Conservation (phyloP, 208 protist genomes). For the Angomonas ambiguus region DNA sequence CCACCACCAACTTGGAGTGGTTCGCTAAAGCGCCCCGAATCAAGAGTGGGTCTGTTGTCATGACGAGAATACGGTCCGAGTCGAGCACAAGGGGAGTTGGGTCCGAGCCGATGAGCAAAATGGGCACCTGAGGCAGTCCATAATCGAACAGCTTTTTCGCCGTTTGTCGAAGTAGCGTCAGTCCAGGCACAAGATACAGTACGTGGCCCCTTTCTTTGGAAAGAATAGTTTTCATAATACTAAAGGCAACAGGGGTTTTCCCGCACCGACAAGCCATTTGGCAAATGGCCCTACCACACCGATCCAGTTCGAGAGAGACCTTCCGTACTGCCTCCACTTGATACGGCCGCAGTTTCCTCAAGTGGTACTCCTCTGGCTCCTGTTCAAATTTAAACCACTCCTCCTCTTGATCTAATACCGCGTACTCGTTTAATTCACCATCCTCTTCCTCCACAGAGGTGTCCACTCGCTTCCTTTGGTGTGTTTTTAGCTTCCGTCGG, state of each 20-base stretch:
- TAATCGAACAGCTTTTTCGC: conserved; percentile 57
- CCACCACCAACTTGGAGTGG: conserved; percentile 31
- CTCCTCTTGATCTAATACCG: neutral
- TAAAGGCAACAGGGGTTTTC: conserved; percentile 73
- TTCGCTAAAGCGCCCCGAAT: conserved; percentile 40
- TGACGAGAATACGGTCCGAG: conserved; percentile 17
- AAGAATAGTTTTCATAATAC: conserved; percentile 33
- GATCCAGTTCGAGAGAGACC: conserved; percentile 31
- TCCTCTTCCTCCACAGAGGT: neutral
- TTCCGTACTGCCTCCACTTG: conserved; percentile 59
- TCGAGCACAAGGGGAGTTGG: conserved; percentile 30
- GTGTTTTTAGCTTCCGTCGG: neutral
- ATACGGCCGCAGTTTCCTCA: conserved; percentile 51
- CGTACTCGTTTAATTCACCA: neutral
- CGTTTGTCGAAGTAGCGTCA: conserved; percentile 67
- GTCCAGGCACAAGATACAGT: conserved; percentile 71
- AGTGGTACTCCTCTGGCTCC: conserved; percentile 11
- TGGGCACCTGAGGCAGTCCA: conserved; percentile 37
- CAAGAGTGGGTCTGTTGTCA: conserved; percentile 53
- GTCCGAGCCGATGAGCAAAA: conserved; percentile 67
- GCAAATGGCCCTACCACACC: conserved; percentile 37
- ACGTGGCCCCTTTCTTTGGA: conserved; percentile 15
- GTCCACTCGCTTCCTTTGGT: neutral
- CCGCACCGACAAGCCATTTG: conserved; percentile 82
- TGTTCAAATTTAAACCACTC: neutral